These are phyloP conservation scores for Populus ilicifolia DNA, from an alignment of 345 rosid species.

Conservation along the genomic window DNA sequence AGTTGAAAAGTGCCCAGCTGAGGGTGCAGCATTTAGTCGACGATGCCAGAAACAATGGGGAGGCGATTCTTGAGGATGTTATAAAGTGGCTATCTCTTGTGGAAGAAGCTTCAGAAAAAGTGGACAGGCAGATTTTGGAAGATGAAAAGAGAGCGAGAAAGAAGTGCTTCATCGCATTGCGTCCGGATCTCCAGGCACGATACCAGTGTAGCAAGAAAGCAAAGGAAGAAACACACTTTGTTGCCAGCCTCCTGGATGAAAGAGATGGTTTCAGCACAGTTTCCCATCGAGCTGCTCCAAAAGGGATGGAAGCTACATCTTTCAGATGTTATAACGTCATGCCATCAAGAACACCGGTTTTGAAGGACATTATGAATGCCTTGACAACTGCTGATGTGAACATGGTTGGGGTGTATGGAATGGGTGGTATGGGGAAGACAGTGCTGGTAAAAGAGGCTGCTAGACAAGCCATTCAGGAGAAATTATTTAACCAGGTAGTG, in stretches of 20 bases:
- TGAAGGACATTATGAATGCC: background rate
- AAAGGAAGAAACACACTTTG: background rate
- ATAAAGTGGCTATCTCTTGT: background rate
- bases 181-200: conserved; percentile 1
- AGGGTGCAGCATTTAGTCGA: conserved; percentile 5
- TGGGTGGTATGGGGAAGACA: conserved; percentile 6
- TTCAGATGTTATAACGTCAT: background rate
- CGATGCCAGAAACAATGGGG: background rate
- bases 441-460: background rate
- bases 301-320: background rate
- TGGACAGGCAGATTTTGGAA: background rate
- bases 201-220: conserved; percentile 1
- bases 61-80: conserved; percentile 1
- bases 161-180: background rate
- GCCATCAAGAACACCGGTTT: background rate
- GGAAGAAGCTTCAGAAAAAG: background rate
- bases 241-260: background rate
- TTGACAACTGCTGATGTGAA: background rate
- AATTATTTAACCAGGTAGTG: conserved; percentile 4
- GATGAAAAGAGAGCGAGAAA: background rate
- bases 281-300: background rate
- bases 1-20: background rate
- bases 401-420: conserved; percentile 4
- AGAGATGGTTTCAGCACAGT: background rate
- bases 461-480: background rate